Percentiles rank a stretch among this genome's conserved stretches.
phyloP scores from a whole-genome alignment of 495 filamentous ascomycete genomes.

The Umbilicaria muhlenbergii region DNA sequence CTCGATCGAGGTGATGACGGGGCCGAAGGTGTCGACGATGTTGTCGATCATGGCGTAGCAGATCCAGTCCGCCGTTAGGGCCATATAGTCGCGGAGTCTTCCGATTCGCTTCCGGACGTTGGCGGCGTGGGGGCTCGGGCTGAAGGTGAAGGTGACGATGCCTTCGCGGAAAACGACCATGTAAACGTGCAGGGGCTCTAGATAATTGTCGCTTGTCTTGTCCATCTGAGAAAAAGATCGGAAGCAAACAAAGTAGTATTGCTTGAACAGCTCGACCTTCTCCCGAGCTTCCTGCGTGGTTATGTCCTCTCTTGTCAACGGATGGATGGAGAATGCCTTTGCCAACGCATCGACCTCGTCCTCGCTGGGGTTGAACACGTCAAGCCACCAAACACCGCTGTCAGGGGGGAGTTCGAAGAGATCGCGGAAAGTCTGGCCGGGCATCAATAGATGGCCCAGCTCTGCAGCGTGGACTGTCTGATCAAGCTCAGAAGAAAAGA shows the following conservation, averaged over 20 bases:
- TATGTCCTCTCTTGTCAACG: slow-evolving; percentile 88
- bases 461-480: slow-evolving; percentile 81
- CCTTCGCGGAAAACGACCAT: slow-evolving; percentile 95
- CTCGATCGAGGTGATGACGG: slow-evolving; percentile 74
- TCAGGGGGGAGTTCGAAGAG: slow-evolving; percentile 67
- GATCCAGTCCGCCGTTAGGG: slow-evolving; percentile 91
- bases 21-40: slow-evolving; percentile 91
- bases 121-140: slow-evolving; percentile 63
- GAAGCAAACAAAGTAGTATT: slow-evolving; percentile 97
- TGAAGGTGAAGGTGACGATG: slow-evolving; percentile 83
- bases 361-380: slow-evolving; percentile 78
- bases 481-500: slow-evolving; percentile 89
- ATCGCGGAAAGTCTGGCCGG: slow-evolving; percentile 75
- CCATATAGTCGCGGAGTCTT: slow-evolving; percentile 82
- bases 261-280: slow-evolving; percentile 94
- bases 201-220: slow-evolving; percentile 55
- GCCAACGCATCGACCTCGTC: slow-evolving; percentile 80
- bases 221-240: slow-evolving; percentile 79
- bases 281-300: slow-evolving; percentile 85
- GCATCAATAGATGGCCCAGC: slow-evolving; percentile 71
- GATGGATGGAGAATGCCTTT: slow-evolving; percentile 84
- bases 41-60: slow-evolving; percentile 98
- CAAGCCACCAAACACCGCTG: slow-evolving; percentile 85
- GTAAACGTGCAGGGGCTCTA: slow-evolving; percentile 90
- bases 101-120: slow-evolving; percentile 87